A percentile compares a stretch with the other conserved stretches of the same genome.
Evolutionary conservation across 768 basidiomycete species (phyloP).

Genomic region (Boletus pseudo-olivaceus): DNA sequence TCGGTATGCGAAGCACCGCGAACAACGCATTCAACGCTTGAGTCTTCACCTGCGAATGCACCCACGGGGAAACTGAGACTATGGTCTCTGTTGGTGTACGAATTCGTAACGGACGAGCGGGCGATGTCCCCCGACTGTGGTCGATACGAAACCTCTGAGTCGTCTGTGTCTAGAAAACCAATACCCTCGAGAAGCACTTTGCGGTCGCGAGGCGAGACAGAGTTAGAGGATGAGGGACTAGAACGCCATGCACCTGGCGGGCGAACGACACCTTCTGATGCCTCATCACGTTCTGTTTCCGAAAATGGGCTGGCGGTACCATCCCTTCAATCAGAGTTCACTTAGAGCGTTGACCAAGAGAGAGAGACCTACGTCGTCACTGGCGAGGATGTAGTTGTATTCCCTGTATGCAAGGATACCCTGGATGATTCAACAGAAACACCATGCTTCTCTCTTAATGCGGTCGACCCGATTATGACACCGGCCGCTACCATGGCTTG

Average conservation of each 20-base stretch:
- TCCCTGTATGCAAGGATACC: neutral
- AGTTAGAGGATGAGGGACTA: neutral
- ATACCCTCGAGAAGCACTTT: neutral
- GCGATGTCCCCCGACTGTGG: too few relatives aligned
- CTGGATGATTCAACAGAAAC: neutral
- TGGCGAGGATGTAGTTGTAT: neutral
- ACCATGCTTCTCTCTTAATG: neutral
- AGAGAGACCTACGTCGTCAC: neutral
- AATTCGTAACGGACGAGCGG: too few relatives aligned
- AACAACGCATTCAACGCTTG: neutral
- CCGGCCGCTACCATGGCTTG: neutral
- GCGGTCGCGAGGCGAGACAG: neutral
- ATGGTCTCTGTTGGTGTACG: too few relatives aligned
- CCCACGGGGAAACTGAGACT: too few relatives aligned
- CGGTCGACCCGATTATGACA: neutral
- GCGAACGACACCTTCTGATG: too few relatives aligned
- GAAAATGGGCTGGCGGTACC: neutral
- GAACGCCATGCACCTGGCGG: neutral
- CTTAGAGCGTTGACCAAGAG: too few relatives aligned
- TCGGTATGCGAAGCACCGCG: neutral
- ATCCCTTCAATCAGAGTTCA: neutral
- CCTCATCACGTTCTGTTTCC: neutral
- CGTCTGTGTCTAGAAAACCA: neutral
- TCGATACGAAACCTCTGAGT: neutral
- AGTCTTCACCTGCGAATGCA: neutral